Base-by-base conservation (phyloP, 2,329 filamentous ascomycete genomes). In the Aspergillus ruber region DNA sequence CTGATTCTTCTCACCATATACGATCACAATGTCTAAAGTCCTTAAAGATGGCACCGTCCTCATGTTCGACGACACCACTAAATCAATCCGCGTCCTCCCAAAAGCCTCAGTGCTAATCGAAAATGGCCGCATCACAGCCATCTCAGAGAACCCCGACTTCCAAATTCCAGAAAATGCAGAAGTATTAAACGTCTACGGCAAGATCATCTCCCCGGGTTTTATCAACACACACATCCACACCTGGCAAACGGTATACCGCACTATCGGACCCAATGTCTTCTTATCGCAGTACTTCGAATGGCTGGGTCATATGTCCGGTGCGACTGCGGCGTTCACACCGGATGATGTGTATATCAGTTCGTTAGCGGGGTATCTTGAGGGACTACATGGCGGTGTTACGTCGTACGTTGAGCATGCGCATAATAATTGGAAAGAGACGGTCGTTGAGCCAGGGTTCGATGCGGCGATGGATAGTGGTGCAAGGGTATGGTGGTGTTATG, bases 191-290 rank as follows among this genome's bases (percentile, higher is more conserved):
- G 17, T 18, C 33, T 4, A 10, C 17, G 33, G 33, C 33, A 36
- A 10, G 17, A 8, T 18, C 7, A 9, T 36, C 6, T 17, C n/a
- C 0, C 33, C 33, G 3, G 33, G 33, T 10, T 36, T 36, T 4
- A 13, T 17, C n/a, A 36, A 36, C 33, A 17, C 33, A 8, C n/a
- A 36, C 9, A 18, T 36, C n/a, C 76, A 80, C 50, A 69, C 73
- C 0, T 80, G 78, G 79, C 76, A 81, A 55, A 80, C 79, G 0
- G 74, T 69, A 8, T 72, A 74, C 55, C 78, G 77, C 55, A 80
- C 78, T 0, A 54, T 82, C 1, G 74, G 53, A 1, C 73, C 76
- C 6, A 79, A 82, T 54, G 74, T 73, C 0, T 76, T 69, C 0
- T 59, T 80, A 13, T 61, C 70, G 4, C 69, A 77, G 41, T 81